These are phyloP conservation scores for Penicillium sumatraense DNA, from an alignment of 2,329 filamentous ascomycete genomes.

Conservation along the genomic window DNA sequence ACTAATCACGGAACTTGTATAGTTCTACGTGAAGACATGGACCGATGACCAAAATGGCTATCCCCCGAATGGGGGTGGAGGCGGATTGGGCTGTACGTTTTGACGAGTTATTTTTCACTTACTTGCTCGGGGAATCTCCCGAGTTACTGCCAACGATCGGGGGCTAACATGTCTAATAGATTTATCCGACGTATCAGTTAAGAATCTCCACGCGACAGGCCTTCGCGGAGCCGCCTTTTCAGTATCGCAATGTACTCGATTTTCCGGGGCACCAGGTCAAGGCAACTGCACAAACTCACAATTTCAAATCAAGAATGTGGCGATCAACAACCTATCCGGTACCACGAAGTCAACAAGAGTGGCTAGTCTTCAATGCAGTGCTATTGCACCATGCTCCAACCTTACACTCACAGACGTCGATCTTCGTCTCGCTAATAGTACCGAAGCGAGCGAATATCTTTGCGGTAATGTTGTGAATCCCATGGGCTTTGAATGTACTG, in stretches of 20 bases:
- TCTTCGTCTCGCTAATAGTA: conserved; percentile 9
- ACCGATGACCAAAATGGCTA: conserved; percentile 56
- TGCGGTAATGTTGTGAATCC: not conserved
- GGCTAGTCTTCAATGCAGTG: conserved; percentile 38
- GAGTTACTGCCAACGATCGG: not conserved
- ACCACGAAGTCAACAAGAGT: conserved; percentile 23
- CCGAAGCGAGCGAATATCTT: not conserved
- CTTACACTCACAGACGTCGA: conserved; percentile 24
- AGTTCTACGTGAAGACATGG: conserved; percentile 63
- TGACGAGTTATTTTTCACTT: not conserved
- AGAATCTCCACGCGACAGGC: conserved; percentile 36
- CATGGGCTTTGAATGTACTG: not conserved
- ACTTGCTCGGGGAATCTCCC: not conserved
- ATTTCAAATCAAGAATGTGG: conserved; percentile 41
- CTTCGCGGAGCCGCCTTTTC: conserved; percentile 37
- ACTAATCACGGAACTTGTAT: not conserved
- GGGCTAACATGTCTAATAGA: conserved; percentile 14
- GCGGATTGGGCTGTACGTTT: conserved; percentile 57
- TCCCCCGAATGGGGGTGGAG: conserved; percentile 64
- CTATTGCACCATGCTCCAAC: conserved; percentile 31
- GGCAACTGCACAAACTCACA: conserved; percentile 46
- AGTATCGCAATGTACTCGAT: conserved; percentile 48
- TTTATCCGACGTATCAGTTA: conserved; percentile 42
- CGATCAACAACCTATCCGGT: conserved; percentile 31
- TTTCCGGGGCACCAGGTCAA: conserved; percentile 38